These are phyloP conservation scores for Aegilops longissima DNA, from an alignment of 176 grass and related monocot species.

Conservation along the genomic window DNA sequence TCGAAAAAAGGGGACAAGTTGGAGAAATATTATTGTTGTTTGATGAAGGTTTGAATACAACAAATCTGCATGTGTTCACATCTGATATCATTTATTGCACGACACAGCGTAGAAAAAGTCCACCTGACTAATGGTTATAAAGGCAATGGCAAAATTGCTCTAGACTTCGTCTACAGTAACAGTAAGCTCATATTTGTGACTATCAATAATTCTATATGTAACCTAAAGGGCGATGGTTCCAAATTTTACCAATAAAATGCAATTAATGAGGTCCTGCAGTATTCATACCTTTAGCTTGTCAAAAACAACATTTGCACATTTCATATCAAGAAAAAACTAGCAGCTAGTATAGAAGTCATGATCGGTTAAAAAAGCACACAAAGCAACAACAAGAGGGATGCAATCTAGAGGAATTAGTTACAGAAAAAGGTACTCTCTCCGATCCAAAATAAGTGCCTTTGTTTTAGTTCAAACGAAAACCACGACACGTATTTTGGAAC, in stretches of 20 bases:
- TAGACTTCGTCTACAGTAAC: neutral
- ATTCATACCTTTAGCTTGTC: slow-evolving; percentile 25
- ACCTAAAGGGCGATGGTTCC: neutral
- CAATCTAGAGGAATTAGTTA: neutral
- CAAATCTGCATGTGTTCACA: neutral
- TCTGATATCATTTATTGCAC: neutral
- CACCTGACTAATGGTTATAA: neutral
- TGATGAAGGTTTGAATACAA: neutral
- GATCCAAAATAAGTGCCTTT: too few relatives aligned
- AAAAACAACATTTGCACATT: neutral
- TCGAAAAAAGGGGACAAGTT: neutral
- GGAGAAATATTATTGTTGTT: neutral
- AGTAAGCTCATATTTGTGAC: neutral
- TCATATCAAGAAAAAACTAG: slow-evolving; percentile 19
- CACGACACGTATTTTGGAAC: too few relatives aligned
- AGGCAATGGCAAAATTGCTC: neutral
- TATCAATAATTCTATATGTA: neutral
- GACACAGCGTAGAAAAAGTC: neutral
- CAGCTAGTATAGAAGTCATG: neutral
- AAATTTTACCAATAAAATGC: neutral
- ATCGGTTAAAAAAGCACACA: neutral
- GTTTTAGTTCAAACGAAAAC: too few relatives aligned
- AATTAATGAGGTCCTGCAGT: neutral
- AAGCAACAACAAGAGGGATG: slow-evolving; percentile 6
- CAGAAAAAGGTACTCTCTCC: neutral